Base-by-base conservation (phyloP, 192 early-diverging fungal species). In the Coemansia sp. region DNA sequence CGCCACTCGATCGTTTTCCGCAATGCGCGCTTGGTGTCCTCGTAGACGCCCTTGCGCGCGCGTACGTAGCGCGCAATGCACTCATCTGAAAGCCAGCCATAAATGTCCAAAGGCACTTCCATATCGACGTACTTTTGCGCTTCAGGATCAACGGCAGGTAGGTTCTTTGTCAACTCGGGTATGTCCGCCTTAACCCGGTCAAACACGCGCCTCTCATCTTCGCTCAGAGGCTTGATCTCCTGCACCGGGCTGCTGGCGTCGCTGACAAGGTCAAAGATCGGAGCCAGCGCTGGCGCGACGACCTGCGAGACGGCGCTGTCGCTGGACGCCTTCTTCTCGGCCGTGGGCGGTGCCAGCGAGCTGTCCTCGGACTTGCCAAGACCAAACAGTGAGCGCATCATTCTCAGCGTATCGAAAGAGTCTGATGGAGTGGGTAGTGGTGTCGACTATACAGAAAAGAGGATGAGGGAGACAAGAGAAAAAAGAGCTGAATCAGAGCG, bases 1-100 rank as follows among this genome's bases (percentile, higher is more conserved):
- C 93, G 86, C 95, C 95, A 97, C 62, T 82, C 77, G 29, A 97
- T 77, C 19, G 92, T 91, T 51, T 87, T 88, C 70, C 88, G 85
- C 24, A 97, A 70, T 47, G 91, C 87, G 35, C 67, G 77, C 58
- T 86, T 86, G 42, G 92, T 82, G 37, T 87, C 83, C n/a, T 77
- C 68, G 22, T 90, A 68, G 61, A 90, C 81, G 86, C 92, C 93
- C 69, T 93, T 92, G 53, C 84, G 84, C 7, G 89, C 87, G 14
- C 88, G 81, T 59, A 94, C 70, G 61, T 93, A 94, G 22, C 92
- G 84, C 39, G 88, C 70, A 22, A 92, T 70, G 70, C 90, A 92
- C 58, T 74, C 76, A 69, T 83, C 81, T 20, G 75, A 71, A n/a
- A 82, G 74, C 80, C 80, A 82, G 64, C 40, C 71, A 62, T 82